Base-by-base conservation (phyloP, 176 grass and related monocot species). In the Elaeis guineensis region DNA sequence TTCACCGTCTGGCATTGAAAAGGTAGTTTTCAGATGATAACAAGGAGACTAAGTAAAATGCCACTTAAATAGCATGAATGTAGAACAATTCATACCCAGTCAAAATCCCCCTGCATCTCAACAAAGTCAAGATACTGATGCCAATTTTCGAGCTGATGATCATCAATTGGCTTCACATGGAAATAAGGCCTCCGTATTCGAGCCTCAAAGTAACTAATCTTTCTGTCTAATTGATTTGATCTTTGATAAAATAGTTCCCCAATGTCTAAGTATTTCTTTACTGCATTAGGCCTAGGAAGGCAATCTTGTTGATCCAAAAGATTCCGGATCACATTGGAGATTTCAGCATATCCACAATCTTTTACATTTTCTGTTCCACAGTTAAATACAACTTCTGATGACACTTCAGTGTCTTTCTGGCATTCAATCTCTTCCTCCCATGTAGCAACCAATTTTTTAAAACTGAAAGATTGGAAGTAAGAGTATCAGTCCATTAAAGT, bases 51-150 rank as follows among this genome's bases (percentile, higher is more conserved):
- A 30, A 17, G 35, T 11, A 3, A 35, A 51, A 50, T 17, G 14
- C 19, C 16, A 54, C 1, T 22, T 44, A 35, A 62, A 52, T 51
- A 64, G 69, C 22, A 78, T 3, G 50, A 57, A 7, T 53, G 35
- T 16, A 85, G 48, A 72, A 59, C 19, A 15, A 54, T 63, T 35
- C 67, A 68, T 95, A 90, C 91, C 91, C 91, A 95, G 63, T 95
- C 83, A 85, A 95, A 95, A 87, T 95, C 86, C 17, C 80, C 86
- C 75, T 96, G 71, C 30, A 73, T 87, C 72, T 90, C 91, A 66
- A 85, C 86, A 85, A 82, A 96, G 53, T 90, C 83, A 71, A 96
- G 83, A 82, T 96, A 96, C 15, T 18, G 64, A 67, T 87, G 87
- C 91, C 91, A 96, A 77, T 85, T 96, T 72, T 85, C 72, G 66